These are phyloP conservation scores for Penicillium aurantiogriseum DNA, from an alignment of 2,329 filamentous ascomycete genomes.

Conservation along the genomic window DNA sequence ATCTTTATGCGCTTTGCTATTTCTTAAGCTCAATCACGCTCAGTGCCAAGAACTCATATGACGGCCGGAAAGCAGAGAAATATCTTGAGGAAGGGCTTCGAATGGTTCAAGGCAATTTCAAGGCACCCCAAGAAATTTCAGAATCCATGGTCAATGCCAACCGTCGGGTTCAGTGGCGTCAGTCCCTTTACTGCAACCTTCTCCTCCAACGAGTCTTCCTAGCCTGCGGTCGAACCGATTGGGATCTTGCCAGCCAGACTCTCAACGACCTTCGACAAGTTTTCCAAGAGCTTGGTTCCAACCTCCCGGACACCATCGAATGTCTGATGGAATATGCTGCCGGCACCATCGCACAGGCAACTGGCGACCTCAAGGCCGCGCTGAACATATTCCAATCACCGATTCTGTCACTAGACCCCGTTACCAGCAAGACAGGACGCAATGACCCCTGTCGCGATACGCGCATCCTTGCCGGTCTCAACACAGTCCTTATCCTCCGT, in stretches of 20 bases:
- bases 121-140: constrained; percentile 42
- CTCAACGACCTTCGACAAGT: constrained; percentile 55
- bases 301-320: constrained; percentile 43
- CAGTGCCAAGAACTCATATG: constrained; percentile 55
- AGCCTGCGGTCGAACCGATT: constrained; percentile 68
- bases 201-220: constrained; percentile 70
- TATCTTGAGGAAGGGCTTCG: constrained; percentile 59
- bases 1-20: constrained; percentile 60
- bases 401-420: constrained; percentile 54
- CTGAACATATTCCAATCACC: constrained; percentile 64
- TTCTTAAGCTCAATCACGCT: constrained; percentile 57
- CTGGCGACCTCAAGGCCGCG: constrained; percentile 68
- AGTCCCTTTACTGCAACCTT: constrained; percentile 65
- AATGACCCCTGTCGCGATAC: constrained; percentile 61
- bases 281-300: constrained; percentile 45
- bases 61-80: constrained; percentile 54
- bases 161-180: constrained; percentile 62
- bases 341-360: constrained; percentile 74
- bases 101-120: constrained; percentile 47
- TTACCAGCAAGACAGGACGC: constrained; percentile 39
- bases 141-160: constrained; percentile 60
- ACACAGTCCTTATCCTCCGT: constrained; percentile 70
- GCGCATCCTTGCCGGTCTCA: constrained; percentile 62
- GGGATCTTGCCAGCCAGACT: constrained; percentile 61
- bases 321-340: constrained; percentile 68